Base-by-base conservation (phyloP, 164 flowering plant species). In the Annona squamosa region DNA sequence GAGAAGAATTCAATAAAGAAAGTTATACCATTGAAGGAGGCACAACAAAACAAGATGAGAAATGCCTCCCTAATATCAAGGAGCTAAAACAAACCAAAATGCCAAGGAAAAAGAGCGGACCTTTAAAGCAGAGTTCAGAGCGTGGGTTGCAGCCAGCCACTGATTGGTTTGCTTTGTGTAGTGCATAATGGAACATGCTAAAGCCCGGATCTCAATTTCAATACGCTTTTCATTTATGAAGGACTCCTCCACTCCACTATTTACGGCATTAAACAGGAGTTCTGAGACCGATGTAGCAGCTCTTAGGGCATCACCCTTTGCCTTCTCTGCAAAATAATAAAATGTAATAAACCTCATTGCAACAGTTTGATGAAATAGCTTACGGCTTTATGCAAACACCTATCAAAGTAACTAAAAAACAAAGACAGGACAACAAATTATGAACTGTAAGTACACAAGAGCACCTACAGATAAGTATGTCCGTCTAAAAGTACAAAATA, bases 121-220 rank as follows among this genome's bases (percentile, higher is more conserved):
- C 97, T 93, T 93, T 19, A 93, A 63, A 6, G 91, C 90, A 48
- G 90, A 77, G 81, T 91, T 91, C 18, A 90, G 48, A 1, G 97
- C 68, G 68, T 79, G 91, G 77, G 98, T 78, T 26, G 94, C 87
- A 5, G 89, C 81, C n/a, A 91, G 90, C 97, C 98, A 93, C 52
- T 89, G 93, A 83, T 93, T 86, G 45, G 92, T 90, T 77, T 88
- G 96, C 85, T 83, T 93, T 12, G 78, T 56, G 73, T 86, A 93
- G 0, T 85, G 82, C 7, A 73, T 9, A 45, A 87, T 63, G 0
- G 89, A 84, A 3, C 85, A 73, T 0, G 86, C 70, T 17, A 91
- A 56, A 0, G 94, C 79, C 61, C 93, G 83, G 63, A 86, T 90
- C 78, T 93, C 96, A 18, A 81, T 74, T 75, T 93, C 96, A 61